Percentiles rank a stretch among this genome's conserved stretches.
Conservation (phyloP, 306 rosid species). For the Senna siamea region DNA sequence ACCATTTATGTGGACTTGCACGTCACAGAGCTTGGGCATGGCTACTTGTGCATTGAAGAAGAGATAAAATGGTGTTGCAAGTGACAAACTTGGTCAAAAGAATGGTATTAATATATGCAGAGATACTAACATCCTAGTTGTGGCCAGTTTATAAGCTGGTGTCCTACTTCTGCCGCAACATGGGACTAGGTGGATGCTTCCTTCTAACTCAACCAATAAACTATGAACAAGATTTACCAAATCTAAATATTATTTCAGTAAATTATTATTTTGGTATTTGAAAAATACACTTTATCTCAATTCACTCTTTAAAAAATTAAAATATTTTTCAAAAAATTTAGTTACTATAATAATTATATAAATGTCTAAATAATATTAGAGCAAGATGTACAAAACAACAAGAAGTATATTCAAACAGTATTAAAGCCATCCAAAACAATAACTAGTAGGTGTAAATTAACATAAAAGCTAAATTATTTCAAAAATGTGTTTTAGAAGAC, state of each 20-base stretch:
- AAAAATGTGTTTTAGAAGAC: too few species aligned
- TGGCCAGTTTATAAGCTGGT: conserved; percentile 21
- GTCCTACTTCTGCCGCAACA: not conserved
- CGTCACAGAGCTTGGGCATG: conserved; percentile 53
- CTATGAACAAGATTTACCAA: conserved; percentile 3
- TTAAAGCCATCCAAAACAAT: too few species aligned
- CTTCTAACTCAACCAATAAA: conserved; percentile 25
- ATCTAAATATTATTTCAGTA: not conserved
- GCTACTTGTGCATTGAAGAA: conserved; percentile 45
- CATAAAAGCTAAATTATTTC: too few species aligned
- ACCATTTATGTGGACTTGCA: conserved; percentile 63
- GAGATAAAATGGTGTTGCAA: conserved; percentile 21
- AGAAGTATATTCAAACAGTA: too few species aligned
- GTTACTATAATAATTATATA: too few species aligned
- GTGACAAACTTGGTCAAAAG: conserved; percentile 7
- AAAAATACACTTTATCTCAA: too few species aligned
- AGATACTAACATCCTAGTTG: not conserved
- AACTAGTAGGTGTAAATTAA: too few species aligned
- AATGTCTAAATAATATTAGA: too few species aligned
- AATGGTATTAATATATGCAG: conserved; percentile 21
- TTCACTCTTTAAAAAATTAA: too few species aligned
- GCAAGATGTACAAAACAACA: too few species aligned
- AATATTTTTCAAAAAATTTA: too few species aligned
- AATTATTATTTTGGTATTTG: too few species aligned
- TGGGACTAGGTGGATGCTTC: not conserved